Base-by-base conservation (phyloP, 768 basidiomycete genomes). In the Neoboletus subvelutipes region DNA sequence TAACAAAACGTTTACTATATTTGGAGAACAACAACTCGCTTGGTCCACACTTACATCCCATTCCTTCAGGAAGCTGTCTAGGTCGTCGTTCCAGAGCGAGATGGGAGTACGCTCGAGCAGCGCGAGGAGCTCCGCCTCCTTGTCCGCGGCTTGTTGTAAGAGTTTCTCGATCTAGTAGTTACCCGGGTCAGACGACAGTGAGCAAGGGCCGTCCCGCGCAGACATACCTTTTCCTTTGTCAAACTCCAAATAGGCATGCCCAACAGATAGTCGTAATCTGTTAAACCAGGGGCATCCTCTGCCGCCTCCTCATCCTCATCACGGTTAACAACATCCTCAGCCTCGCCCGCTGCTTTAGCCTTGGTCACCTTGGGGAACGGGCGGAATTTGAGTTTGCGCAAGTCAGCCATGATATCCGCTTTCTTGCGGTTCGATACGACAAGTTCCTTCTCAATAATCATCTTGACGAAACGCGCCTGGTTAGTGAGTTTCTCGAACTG, bases 221-320 rank as follows among this genome's bases (percentile, higher is more conserved):
- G 13, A 58, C 71, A 7, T 52, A 90, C 92, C 85, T 88, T 95
- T 75, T 98, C 96, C 64, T 82, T 87, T 1, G 96, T 99, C 78
- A 99, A 77, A 75, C 88, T 96, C 80, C 85, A 94, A 67, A 99
- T 96, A 1, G 93, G 77, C 96, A 99, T 98, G 17, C 92, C 86
- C 56, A 99, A 76, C 50, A 99, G 74, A 73, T 99, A 98, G 69
- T 99, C 95, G 68, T 80, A 99, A 74, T 98, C 95, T 29, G 79
- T 78, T 5, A 75, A 64, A 12, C 75, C 72, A 41, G 76, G 79
- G 5, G 67, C 76, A 10, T 67, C 66, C 4, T 62, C 75, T 0
- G 72, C 82, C 15, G 77, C 83, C 4, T 76, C 78, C 22, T 55
- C 67, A 2, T 78, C 82, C 9, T 80, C 80, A 0, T 83, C 83